Percentiles rank a stretch among this genome's conserved stretches.
Conservation (phyloP, 306 rosid genomes). For the Hippophae gyantsensis region DNA sequence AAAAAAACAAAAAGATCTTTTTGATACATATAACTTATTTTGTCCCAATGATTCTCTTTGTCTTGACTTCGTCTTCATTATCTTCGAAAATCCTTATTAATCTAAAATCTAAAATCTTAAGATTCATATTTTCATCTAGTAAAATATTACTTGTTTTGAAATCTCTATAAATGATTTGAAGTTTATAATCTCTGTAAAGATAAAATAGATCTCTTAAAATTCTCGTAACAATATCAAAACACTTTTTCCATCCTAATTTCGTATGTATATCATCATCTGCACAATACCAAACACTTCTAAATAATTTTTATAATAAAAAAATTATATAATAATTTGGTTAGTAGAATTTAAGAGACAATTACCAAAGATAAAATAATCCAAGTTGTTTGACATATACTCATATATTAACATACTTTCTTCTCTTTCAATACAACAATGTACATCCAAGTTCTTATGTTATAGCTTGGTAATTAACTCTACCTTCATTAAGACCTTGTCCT, state of each 20-base stretch:
- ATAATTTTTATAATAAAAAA: neutral
- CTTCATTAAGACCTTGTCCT: slow-evolving; percentile 19
- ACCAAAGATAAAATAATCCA: slow-evolving; percentile 32
- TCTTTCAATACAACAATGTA: neutral
- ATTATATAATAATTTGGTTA: neutral
- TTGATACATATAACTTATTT: neutral
- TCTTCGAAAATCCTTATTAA: slow-evolving; percentile 23
- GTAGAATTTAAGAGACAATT: neutral
- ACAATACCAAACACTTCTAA: neutral
- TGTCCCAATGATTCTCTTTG: slow-evolving; percentile 6
- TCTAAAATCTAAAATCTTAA: slow-evolving; percentile 54
- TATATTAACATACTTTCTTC: slow-evolving; percentile 4
- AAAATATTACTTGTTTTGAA: slow-evolving; percentile 44
- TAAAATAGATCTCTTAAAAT: slow-evolving; percentile 11
- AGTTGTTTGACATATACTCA: slow-evolving; percentile 5
- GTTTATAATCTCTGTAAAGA: slow-evolving; percentile 13
- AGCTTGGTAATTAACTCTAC: slow-evolving; percentile 18
- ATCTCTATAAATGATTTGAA: slow-evolving; percentile 35
- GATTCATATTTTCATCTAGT: slow-evolving; percentile 34
- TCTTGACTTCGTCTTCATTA: slow-evolving; percentile 2
- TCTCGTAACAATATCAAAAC: slow-evolving; percentile 5
- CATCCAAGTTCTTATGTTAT: slow-evolving; percentile 15
- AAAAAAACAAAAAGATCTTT: neutral
- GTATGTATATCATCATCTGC: slow-evolving; percentile 1
- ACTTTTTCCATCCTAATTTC: neutral